These are phyloP conservation scores for Bothriochloa decipiens DNA, from an alignment of 176 grass and related monocot genomes.

Conservation along the genomic window DNA sequence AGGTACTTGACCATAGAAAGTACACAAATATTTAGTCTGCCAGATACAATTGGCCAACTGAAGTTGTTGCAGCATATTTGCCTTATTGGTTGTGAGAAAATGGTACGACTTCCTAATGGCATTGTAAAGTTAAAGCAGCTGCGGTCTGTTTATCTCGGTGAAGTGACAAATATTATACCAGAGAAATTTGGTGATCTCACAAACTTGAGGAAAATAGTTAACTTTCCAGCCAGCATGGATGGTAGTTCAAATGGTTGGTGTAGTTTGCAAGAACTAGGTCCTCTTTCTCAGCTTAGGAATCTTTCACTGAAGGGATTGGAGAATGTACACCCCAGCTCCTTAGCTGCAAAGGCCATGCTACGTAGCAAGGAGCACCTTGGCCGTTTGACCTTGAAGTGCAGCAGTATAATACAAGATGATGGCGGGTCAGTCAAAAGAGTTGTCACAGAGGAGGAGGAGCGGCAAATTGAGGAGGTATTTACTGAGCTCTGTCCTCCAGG, in stretches of 20 bases:
- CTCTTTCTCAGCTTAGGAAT: neutral
- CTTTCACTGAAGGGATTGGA: neutral
- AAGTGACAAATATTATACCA: neutral
- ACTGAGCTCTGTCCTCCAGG: neutral
- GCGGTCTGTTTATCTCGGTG: neutral
- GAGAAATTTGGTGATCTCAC: neutral
- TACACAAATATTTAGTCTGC: neutral
- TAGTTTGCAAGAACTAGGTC: conserved; percentile 16
- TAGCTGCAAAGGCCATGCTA: neutral
- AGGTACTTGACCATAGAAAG: neutral
- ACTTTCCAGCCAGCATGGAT: neutral
- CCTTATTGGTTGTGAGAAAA: neutral
- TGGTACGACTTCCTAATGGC: neutral
- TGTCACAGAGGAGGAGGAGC: neutral
- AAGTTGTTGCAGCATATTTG: neutral
- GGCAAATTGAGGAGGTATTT: neutral
- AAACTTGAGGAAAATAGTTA: neutral
- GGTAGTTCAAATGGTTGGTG: neutral
- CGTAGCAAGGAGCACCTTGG: neutral
- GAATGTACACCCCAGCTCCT: neutral
- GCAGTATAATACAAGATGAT: neutral
- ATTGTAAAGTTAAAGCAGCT: conserved; percentile 12
- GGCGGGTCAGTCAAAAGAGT: too few species aligned
- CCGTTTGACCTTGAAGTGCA: neutral
- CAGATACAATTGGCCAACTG: neutral